Conservation (phyloP, 176 grass and related monocot genomes). For the Triticum timopheevii region DNA sequence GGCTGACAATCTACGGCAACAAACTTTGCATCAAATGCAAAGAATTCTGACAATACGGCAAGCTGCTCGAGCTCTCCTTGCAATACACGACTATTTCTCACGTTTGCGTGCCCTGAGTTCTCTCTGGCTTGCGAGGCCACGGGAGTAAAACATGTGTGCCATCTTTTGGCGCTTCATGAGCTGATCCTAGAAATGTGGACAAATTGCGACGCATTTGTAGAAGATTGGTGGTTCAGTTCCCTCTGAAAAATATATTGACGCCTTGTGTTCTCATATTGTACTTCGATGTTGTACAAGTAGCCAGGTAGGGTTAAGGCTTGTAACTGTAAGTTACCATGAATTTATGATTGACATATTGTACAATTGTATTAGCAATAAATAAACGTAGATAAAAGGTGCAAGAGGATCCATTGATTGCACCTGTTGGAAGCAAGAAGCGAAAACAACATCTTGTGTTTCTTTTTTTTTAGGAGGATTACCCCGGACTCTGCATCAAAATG, state of each 20-base stretch:
- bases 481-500: too few relatives aligned
- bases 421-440: not conserved
- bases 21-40: constrained; percentile 86
- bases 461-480: too few relatives aligned
- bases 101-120: constrained; percentile 83
- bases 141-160: constrained; percentile 38
- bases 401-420: constrained; percentile 17
- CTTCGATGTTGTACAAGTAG: constrained; percentile 53
- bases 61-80: constrained; percentile 68
- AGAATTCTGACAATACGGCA: constrained; percentile 75
- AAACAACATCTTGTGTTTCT: not conserved
- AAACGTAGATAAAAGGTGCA: constrained; percentile 36
- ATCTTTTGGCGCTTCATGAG: not conserved
- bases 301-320: constrained; percentile 52
- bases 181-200: constrained; percentile 30
- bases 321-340: constrained; percentile 52
- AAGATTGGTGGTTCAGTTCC: constrained; percentile 22
- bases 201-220: constrained; percentile 27
- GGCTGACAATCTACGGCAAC: constrained; percentile 88
- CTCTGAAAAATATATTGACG: constrained; percentile 46
- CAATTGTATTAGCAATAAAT: constrained; percentile 55
- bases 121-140: constrained; percentile 83
- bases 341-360: constrained; percentile 53
- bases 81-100: constrained; percentile 86
- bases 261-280: constrained; percentile 32